These are phyloP conservation scores for Boletellus emodensis DNA, from an alignment of 768 basidiomycete genomes.

Conservation along the genomic window DNA sequence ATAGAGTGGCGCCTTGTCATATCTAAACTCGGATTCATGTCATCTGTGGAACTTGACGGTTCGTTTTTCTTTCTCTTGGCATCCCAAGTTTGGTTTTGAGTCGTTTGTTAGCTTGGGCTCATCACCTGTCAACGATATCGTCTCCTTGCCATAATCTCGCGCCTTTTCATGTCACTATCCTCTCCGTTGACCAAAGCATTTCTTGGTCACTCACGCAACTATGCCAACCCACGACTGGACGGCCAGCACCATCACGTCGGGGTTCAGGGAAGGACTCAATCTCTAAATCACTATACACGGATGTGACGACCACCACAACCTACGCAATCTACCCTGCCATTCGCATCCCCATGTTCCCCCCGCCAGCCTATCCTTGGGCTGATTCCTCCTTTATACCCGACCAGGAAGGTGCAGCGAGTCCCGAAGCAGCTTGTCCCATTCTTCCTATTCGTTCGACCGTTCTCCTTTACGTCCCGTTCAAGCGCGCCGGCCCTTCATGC, in stretches of 20 bases:
- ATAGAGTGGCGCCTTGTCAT: slow-evolving; percentile 81
- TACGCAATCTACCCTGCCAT: slow-evolving; percentile 46
- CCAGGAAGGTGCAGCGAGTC: slow-evolving; percentile 16
- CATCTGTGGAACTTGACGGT: slow-evolving; percentile 62
- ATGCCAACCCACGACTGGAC: slow-evolving; percentile 22
- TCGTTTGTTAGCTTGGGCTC: slow-evolving; percentile 57
- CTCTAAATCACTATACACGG: slow-evolving; percentile 31
- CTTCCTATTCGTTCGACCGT: slow-evolving; percentile 56
- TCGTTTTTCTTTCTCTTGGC: slow-evolving; percentile 20
- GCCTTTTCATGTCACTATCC: slow-evolving; percentile 55
- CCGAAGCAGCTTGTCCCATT: slow-evolving; percentile 36
- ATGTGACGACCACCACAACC: slow-evolving; percentile 38
- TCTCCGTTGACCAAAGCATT: slow-evolving; percentile 55
- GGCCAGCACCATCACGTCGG: slow-evolving; percentile 27
- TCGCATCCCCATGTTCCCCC: slow-evolving; percentile 42
- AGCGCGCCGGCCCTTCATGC: slow-evolving; percentile 35
- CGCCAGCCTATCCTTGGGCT: slow-evolving; percentile 25
- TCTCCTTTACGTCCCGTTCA: slow-evolving; percentile 52
- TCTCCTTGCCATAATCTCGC: slow-evolving; percentile 39
- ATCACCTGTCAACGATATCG: slow-evolving; percentile 42
- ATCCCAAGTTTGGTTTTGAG: slow-evolving; percentile 1
- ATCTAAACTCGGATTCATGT: slow-evolving; percentile 62
- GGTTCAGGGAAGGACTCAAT: slow-evolving; percentile 28
- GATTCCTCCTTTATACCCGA: slow-evolving; percentile 34
- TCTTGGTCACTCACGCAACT: slow-evolving; percentile 54